These are phyloP conservation scores for Zygotorulaspora chibaensis DNA, from an alignment of 805 yeast genomes.

Conservation along the genomic window DNA sequence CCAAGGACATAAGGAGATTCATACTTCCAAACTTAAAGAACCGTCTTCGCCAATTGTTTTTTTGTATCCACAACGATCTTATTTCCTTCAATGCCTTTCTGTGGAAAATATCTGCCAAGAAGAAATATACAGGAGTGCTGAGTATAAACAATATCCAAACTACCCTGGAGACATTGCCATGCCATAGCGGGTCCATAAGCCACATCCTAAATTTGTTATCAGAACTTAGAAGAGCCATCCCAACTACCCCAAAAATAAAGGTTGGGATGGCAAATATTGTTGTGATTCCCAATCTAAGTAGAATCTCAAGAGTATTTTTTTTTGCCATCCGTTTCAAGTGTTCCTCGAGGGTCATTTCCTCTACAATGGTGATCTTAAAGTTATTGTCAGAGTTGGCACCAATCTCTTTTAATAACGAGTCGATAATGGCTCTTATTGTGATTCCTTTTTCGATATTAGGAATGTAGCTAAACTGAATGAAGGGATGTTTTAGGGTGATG, in stretches of 20 bases:
- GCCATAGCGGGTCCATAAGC: conserved; percentile 60
- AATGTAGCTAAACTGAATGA: conserved; percentile 58
- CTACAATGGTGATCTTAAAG: conserved; percentile 51
- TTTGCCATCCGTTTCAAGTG: conserved; percentile 49
- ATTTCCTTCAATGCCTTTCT: conserved; percentile 60
- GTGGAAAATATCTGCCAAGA: conserved; percentile 71
- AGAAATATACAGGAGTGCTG: conserved; percentile 70
- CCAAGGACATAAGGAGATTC: conserved; percentile 68
- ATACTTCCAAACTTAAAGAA: conserved; percentile 71
- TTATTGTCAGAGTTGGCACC: conserved; percentile 30
- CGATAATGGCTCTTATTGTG: conserved; percentile 53
- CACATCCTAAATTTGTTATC: conserved; percentile 44
- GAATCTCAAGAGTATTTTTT: conserved; percentile 45
- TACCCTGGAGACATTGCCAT: conserved; percentile 54
- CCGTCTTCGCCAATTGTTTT: conserved; percentile 52
- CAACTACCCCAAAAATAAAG: conserved; percentile 63
- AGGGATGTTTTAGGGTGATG: conserved; percentile 52
- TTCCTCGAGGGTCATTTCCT: conserved; percentile 58
- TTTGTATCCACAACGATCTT: conserved; percentile 50
- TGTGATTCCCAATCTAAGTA: conserved; percentile 46
- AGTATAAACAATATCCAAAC: conserved; percentile 63
- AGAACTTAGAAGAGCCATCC: conserved; percentile 54
- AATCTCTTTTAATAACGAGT: conserved; percentile 44
- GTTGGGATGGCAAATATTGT: conserved; percentile 60
- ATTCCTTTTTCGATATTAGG: conserved; percentile 42